Evolutionary conservation across 768 basidiomycete species (phyloP).

Genomic region (Hypholoma fasciculare): DNA sequence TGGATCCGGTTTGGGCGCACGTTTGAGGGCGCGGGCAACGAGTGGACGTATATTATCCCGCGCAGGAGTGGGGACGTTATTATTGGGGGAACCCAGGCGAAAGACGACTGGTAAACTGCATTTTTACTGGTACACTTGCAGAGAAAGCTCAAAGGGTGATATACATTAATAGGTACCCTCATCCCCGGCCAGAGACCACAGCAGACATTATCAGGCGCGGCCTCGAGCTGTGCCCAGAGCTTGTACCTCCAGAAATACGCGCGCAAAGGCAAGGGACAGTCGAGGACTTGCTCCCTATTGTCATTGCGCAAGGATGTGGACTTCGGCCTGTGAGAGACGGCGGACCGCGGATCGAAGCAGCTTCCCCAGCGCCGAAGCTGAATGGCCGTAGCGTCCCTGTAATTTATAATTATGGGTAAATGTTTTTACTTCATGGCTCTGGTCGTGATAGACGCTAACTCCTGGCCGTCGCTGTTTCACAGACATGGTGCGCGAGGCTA

Average conservation of each 20-base stretch:
- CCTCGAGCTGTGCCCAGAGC: slow-evolving; percentile 55
- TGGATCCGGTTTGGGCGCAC: slow-evolving; percentile 58
- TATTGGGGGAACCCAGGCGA: slow-evolving; percentile 57
- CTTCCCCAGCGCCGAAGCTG: neutral
- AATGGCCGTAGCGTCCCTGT: slow-evolving; percentile 13
- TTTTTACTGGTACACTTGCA: slow-evolving; percentile 1
- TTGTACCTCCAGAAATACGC: slow-evolving; percentile 54
- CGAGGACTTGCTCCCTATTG: slow-evolving; percentile 45
- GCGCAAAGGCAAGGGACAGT: slow-evolving; percentile 31
- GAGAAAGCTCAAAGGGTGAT: neutral
- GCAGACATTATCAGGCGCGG: slow-evolving; percentile 53
- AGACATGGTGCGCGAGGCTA: neutral
- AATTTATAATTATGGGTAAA: slow-evolving; percentile 51
- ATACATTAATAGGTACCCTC: slow-evolving; percentile 51
- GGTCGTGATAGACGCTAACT: too few relatives aligned
- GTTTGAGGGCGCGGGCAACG: slow-evolving; percentile 30
- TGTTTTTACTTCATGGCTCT: neutral
- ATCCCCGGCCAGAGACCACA: slow-evolving; percentile 63
- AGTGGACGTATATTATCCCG: slow-evolving; percentile 67
- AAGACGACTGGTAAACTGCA: slow-evolving; percentile 56
- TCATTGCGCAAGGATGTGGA: slow-evolving; percentile 55
- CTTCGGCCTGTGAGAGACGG: slow-evolving; percentile 66
- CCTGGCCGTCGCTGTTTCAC: neutral
- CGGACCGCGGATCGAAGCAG: slow-evolving; percentile 49
- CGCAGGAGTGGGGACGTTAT: slow-evolving; percentile 59